phyloP scores from a whole-genome alignment of 148 eudicot species.

The Amaranthus palmeri region DNA sequence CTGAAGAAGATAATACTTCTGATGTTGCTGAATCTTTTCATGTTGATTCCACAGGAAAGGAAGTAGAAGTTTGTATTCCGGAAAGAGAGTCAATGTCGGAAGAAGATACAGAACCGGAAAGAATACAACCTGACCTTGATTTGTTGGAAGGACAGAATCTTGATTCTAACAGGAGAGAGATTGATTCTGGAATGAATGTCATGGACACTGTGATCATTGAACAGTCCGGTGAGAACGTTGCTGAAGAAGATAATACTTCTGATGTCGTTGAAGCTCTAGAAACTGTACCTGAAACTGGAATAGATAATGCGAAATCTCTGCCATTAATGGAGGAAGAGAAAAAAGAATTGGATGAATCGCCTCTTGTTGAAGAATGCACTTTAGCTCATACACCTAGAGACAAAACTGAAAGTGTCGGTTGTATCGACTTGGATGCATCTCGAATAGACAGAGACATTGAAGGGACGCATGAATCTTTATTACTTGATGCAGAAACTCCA shows the following conservation, averaged over 20 bases:
- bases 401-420: conserved; percentile 10
- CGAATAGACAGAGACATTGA: background rate
- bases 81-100: conserved; percentile 10
- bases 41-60: conserved; percentile 25
- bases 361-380: conserved; percentile 7
- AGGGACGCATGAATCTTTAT: background rate
- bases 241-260: background rate
- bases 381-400: background rate
- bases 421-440: conserved; percentile 1
- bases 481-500: background rate
- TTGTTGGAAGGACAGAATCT: background rate
- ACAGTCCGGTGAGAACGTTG: conserved; percentile 7
- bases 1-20: conserved; percentile 20
- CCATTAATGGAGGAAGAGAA: conserved; percentile 2
- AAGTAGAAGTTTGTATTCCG: conserved; percentile 13
- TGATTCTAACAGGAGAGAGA: background rate
- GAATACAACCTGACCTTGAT: background rate
- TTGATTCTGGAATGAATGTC: background rate
- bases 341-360: background rate
- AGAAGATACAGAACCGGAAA: conserved; percentile 10
- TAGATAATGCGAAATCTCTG: conserved; percentile 12
- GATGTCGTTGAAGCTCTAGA: conserved; percentile 3
- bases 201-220: background rate
- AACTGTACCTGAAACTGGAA: conserved; percentile 11
- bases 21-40: conserved; percentile 12